Conservation (phyloP, 192 early-diverging fungal species). For the Linnemannia zychae region DNA sequence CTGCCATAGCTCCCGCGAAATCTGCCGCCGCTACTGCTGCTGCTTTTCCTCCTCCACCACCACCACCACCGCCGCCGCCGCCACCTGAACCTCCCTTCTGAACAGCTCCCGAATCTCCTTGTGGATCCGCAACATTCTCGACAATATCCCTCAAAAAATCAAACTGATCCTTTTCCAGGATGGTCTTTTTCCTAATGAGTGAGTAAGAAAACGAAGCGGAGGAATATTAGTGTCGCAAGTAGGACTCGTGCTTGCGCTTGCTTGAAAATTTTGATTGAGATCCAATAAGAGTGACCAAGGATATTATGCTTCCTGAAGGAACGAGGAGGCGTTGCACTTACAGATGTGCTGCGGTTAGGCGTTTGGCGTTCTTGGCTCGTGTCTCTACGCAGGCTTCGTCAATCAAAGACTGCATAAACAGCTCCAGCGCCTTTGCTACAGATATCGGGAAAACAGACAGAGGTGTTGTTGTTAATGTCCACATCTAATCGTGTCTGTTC, state of each 20-base stretch:
- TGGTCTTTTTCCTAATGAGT: constrained; percentile 77
- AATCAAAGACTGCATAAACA: constrained; percentile 95
- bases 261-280: neutral
- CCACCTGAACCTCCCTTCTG: constrained; percentile 18
- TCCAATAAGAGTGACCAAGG: neutral
- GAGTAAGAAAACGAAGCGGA: constrained; percentile 14
- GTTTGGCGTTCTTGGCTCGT: constrained; percentile 81
- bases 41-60: constrained; percentile 2
- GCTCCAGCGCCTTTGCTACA: constrained; percentile 92
- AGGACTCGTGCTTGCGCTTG: neutral
- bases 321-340: constrained; percentile 57
- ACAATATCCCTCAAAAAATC: constrained; percentile 95
- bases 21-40: constrained; percentile 18
- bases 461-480: too few species aligned
- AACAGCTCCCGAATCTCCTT: constrained; percentile 24
- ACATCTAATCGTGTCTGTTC: too few species aligned
- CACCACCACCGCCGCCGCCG: constrained; percentile 15
- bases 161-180: constrained; percentile 88
- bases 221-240: neutral
- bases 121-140: constrained; percentile 82
- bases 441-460: constrained; percentile 10
- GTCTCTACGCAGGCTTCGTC: constrained; percentile 89
- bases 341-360: constrained; percentile 90
- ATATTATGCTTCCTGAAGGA: neutral
- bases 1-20: constrained; percentile 37